Conservation (phyloP, 2,329 filamentous ascomycete genomes). For the Coleophoma cylindrospora region DNA sequence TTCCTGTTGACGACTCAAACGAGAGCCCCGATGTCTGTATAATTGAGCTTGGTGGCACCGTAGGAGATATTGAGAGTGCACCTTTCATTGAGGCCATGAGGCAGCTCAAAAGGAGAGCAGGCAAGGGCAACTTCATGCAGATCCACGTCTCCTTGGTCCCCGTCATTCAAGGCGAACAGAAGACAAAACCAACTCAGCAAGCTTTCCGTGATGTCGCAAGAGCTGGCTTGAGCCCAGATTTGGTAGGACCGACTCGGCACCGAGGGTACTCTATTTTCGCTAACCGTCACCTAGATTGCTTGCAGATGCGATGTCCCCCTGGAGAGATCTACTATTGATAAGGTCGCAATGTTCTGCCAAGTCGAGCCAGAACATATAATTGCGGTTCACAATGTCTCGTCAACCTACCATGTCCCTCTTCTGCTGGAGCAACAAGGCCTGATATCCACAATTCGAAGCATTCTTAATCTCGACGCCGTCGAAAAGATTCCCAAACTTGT, state of each 20-base stretch:
- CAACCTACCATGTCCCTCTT: conserved; percentile 93
- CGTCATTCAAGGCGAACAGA: conserved; percentile 65
- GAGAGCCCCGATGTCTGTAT: conserved; percentile 90
- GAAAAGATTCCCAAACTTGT: conserved; percentile 47
- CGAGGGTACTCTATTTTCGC: neutral
- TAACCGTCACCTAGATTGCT: conserved; percentile 59
- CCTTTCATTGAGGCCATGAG: conserved; percentile 85
- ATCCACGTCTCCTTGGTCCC: conserved; percentile 90
- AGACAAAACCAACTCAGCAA: conserved; percentile 95
- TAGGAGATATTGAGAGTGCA: conserved; percentile 79
- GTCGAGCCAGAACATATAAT: conserved; percentile 82
- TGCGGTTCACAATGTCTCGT: conserved; percentile 82
- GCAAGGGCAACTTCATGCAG: conserved; percentile 76
- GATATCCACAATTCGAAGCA: conserved; percentile 56
- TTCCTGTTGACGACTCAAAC: conserved; percentile 80
- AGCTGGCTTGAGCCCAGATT: conserved; percentile 58
- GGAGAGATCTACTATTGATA: conserved; percentile 68
- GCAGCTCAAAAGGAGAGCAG: conserved; percentile 68
- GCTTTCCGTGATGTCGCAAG: conserved; percentile 81
- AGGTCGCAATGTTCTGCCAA: conserved; percentile 87
- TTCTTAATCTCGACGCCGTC: conserved; percentile 49
- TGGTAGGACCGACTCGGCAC: conserved; percentile 41
- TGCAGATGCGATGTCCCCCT: conserved; percentile 82
- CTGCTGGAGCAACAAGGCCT: conserved; percentile 81
- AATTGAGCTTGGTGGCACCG: conserved; percentile 64